These are phyloP conservation scores for Talaromyces sp. DNA, from an alignment of 2,329 filamentous ascomycete species.

Conservation along the genomic window DNA sequence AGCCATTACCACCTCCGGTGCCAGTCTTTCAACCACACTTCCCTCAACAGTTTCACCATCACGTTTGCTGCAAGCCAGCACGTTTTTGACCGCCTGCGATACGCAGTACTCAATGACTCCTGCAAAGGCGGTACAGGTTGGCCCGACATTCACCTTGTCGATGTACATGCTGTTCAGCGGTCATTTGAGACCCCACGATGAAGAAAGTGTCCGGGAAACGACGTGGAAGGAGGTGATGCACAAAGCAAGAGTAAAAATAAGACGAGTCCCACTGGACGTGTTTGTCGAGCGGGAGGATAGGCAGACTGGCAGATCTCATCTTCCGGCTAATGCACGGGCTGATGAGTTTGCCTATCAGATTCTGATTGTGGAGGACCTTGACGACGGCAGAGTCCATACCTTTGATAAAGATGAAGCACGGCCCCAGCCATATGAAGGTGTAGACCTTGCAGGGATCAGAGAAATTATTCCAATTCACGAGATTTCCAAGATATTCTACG, in stretches of 20 bases:
- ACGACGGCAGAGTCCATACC: conserved; percentile 64
- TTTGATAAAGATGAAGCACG: conserved; percentile 56
- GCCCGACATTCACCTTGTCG: conserved; percentile 78
- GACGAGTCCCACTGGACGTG: conserved; percentile 60
- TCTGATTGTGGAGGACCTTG: conserved; percentile 74
- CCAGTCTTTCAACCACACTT: conserved; percentile 73
- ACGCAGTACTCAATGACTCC: conserved; percentile 68
- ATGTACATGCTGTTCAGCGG: conserved; percentile 93
- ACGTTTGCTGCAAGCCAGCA: conserved; percentile 84
- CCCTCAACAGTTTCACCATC: conserved; percentile 84
- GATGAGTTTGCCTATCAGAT: conserved; percentile 75
- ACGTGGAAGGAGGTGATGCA: conserved; percentile 97
- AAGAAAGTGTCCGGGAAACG: conserved; percentile 57
- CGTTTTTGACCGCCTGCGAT: conserved; percentile 81
- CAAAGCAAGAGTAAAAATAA: conserved; percentile 78
- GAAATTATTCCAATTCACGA: conserved; percentile 66
- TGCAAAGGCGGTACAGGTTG: conserved; percentile 67
- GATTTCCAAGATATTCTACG: conserved; percentile 88
- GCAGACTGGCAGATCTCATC: conserved; percentile 15
- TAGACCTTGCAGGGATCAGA: conserved; percentile 58
- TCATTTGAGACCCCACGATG: conserved; percentile 57
- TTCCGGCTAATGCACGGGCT: conserved; percentile 38
- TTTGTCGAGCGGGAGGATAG: conserved; percentile 27
- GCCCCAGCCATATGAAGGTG: conserved; percentile 56
- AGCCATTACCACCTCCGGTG: conserved; percentile 89